Conservation (phyloP, 2,329 filamentous ascomycete genomes). For the Thielaviopsis musarum region DNA sequence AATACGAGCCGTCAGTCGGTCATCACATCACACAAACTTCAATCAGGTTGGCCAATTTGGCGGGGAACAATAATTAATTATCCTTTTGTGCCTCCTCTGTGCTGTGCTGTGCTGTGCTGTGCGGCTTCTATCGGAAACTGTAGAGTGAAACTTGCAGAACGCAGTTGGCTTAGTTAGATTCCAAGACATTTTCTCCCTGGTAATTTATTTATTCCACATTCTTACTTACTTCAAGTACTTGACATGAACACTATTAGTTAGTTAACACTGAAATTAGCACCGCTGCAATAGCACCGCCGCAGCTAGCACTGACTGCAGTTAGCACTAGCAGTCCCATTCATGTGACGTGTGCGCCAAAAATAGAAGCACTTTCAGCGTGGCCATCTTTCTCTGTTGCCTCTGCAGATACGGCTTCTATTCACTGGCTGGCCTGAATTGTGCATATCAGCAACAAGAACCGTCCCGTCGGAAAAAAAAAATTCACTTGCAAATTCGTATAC, state of each 20-base stretch:
- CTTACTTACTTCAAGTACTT: too few relatives aligned
- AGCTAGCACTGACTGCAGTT: too few relatives aligned
- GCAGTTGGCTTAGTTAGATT: background rate
- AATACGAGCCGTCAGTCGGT: background rate
- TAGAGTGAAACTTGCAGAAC: background rate
- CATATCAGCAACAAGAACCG: background rate
- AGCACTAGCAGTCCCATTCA: background rate
- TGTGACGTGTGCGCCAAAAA: background rate
- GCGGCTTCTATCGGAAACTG: too few relatives aligned
- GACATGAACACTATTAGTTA: too few relatives aligned
- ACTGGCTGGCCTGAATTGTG: background rate
- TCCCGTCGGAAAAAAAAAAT: background rate
- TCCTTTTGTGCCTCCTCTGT: too few relatives aligned
- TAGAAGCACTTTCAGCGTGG: background rate
- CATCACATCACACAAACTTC: background rate
- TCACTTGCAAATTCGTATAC: background rate
- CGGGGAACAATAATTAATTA: background rate
- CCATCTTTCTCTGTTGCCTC: too few relatives aligned
- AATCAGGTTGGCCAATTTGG: background rate
- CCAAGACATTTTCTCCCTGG: background rate
- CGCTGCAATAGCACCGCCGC: too few relatives aligned
- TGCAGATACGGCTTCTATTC: background rate
- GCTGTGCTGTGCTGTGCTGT: too few relatives aligned
- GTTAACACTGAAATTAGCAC: too few relatives aligned
- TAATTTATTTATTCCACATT: background rate